Evolutionary conservation across 768 basidiomycete genomes (phyloP).

Genomic region (Leccinum rimulosum): DNA sequence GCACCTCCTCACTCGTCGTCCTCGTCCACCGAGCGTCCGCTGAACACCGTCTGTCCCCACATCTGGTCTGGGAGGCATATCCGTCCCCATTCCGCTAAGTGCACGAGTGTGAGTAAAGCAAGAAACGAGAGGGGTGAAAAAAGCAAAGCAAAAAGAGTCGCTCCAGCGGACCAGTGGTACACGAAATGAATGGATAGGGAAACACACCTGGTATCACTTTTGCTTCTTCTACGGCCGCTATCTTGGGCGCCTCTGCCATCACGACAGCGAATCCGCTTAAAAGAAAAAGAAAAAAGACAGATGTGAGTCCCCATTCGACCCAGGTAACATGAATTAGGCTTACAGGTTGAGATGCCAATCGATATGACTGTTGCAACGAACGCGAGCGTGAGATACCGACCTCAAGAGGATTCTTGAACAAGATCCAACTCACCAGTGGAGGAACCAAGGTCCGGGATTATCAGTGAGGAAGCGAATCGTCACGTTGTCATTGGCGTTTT

Average conservation of each 20-base stretch:
- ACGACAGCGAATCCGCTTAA: slow-evolving; percentile 31
- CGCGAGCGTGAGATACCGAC: not conserved
- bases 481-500: slow-evolving; percentile 38
- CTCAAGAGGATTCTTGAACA: slow-evolving; percentile 5
- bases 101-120: not conserved
- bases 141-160: too few species aligned
- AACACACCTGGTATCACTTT: slow-evolving; percentile 21
- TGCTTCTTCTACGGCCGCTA: slow-evolving; percentile 7
- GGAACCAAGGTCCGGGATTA: slow-evolving; percentile 64
- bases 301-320: not conserved
- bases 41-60: slow-evolving; percentile 1
- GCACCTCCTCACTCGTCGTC: not conserved
- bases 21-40: not conserved
- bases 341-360: slow-evolving; percentile 32
- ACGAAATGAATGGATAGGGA: not conserved
- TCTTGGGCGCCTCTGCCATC: slow-evolving; percentile 24
- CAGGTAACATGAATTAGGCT: not conserved
- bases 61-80: slow-evolving; percentile 12
- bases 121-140: not conserved
- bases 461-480: slow-evolving; percentile 61
- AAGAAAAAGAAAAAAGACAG: slow-evolving; percentile 13
- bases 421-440: slow-evolving; percentile 36
- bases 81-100: slow-evolving; percentile 20
- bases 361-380: slow-evolving; percentile 19
- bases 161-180: not conserved